Conservation (phyloP, 2,329 filamentous ascomycete species). For the Nemania sp. region DNA sequence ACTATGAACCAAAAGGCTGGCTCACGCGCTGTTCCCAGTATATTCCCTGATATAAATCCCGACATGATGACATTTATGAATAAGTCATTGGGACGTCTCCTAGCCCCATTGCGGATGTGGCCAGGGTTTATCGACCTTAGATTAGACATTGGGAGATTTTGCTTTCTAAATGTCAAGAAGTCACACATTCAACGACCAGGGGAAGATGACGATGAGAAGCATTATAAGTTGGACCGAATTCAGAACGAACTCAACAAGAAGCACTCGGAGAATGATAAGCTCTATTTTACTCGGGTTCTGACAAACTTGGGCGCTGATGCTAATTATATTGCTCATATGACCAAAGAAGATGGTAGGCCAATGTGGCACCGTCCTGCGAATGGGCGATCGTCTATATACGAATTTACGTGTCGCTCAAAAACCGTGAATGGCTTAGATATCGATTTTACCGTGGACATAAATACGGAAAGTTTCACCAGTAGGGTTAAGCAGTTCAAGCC, state of each 20-base stretch:
- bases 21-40: neutral
- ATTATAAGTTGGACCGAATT: constrained; percentile 28
- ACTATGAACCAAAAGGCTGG: constrained; percentile 42
- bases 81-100: constrained; percentile 20
- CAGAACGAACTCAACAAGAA: constrained; percentile 26
- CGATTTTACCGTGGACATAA: constrained; percentile 46
- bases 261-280: constrained; percentile 17
- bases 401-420: constrained; percentile 40
- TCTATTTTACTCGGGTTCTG: constrained; percentile 33
- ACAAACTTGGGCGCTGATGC: constrained; percentile 41
- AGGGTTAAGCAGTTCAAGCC: constrained; percentile 31
- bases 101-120: constrained; percentile 31
- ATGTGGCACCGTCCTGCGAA: constrained; percentile 35
- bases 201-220: constrained; percentile 25
- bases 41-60: constrained; percentile 30
- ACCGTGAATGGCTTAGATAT: neutral
- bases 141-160: constrained; percentile 36
- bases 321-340: constrained; percentile 40
- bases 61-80: constrained; percentile 32
- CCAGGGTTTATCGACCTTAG: constrained; percentile 33
- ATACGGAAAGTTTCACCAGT: constrained; percentile 41
- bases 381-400: constrained; percentile 42
- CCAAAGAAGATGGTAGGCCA: constrained; percentile 27
- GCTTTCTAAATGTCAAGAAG: constrained; percentile 30
- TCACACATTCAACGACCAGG: constrained; percentile 16